Base-by-base conservation (phyloP, 1,284 basidiomycete genomes). In the Cerioporus squamosus region DNA sequence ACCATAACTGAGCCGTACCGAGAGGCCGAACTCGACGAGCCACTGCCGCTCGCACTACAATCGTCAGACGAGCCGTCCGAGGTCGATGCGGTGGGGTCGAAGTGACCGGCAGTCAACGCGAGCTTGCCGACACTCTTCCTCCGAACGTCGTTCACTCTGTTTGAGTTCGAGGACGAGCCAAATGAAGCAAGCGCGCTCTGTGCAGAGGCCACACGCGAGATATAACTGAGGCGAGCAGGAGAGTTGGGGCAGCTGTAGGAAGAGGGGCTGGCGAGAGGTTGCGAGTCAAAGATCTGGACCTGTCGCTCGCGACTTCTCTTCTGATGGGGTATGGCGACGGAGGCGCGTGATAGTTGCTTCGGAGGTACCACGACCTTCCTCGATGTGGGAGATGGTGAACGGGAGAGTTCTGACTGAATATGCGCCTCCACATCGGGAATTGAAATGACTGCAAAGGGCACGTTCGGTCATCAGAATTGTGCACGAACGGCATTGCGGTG, bases 221-320 rank as follows among this genome's bases (percentile, higher is more conserved):
- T 70, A 75, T 48, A 77, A 64, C 75, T 75, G 23, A 68, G 63
- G 60, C 72, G 61, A 31, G 63, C 50, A 66, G 71, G 69, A 38
- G 79, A 81, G 44, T 75, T 74, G 59, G 80, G 82, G 59, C 82
- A 79, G 38, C 77, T 77, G 39, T n/a, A 49, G n/a, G 68, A 64
- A 2, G 67, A 62, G n/a, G 76, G 76, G 53, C 73, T 75, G 5
- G 84, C 74, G 23, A 91, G 72, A 22, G 89, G 89, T 67, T 91
- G 90, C 4, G 90, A 91, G 66, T 89, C 82, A 66, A 90, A 89
- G 43, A 91, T 91, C 66, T 91, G 87, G 42, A 91, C 89, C 62
- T 88, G 85, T 42, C 84, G 80, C 59, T 86, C 79, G 24, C 81
- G 73, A 15, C 75, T 71, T 55, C 53, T 77, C 76, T 49, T 79